Conservation (phyloP, 768 basidiomycete genomes). For the Pisolithus sp. region DNA sequence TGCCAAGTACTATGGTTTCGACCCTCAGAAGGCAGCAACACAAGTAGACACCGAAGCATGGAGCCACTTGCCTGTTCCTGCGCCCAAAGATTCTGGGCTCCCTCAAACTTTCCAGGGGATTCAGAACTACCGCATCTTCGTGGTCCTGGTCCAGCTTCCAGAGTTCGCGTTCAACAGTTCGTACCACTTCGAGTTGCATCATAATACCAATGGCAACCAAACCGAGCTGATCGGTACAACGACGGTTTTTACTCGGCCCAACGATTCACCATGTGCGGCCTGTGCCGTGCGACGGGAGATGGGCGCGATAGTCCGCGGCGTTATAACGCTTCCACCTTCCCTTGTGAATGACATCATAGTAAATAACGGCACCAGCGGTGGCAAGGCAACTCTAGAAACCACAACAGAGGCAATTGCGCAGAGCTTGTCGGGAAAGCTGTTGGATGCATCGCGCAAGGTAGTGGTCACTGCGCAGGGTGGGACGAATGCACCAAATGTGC, state of each 20-base stretch:
- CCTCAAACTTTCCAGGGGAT: conserved; percentile 14
- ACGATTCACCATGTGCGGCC: conserved; percentile 19
- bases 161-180: conserved; percentile 21
- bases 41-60: conserved; percentile 2
- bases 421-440: conserved; percentile 12
- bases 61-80: conserved; percentile 15
- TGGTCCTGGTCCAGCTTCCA: conserved; percentile 17
- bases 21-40: conserved; percentile 12
- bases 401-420: conserved; percentile 10
- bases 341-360: conserved; percentile 19
- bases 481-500: neutral
- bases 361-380: neutral
- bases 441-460: conserved; percentile 9
- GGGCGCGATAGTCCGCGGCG: conserved; percentile 15
- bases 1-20: conserved; percentile 18
- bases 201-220: conserved; percentile 4
- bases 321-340: conserved; percentile 18
- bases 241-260: conserved; percentile 20
- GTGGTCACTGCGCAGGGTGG: conserved; percentile 18
- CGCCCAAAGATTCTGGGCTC: conserved; percentile 1
- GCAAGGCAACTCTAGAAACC: conserved; percentile 8
- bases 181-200: conserved; percentile 18
- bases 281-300: conserved; percentile 16
- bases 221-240: conserved; percentile 14
- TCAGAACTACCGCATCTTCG: conserved; percentile 19